Evolutionary conservation across 1,284 basidiomycete genomes (phyloP), one percentile per base, ranked within the genome.

Genomic region (Takashimella koratensis): DNA sequence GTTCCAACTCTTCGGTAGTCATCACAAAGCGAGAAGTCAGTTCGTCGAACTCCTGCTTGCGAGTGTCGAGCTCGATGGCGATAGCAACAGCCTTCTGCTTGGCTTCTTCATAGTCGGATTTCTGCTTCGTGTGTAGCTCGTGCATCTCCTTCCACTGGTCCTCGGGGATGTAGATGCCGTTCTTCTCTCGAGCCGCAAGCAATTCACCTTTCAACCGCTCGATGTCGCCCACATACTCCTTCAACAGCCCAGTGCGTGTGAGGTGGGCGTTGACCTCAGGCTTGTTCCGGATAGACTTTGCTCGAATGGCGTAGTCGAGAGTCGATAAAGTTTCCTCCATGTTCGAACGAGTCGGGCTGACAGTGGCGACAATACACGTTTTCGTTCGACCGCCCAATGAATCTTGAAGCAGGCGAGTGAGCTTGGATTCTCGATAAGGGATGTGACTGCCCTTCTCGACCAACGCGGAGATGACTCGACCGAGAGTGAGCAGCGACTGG

Each of bases 321-420:
- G 96, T 99, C 1, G 94, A 97, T 20, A 97, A 83, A 0, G 96
- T 98, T 76, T 98, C 96, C 75, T 99, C 96, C 77, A 96, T 83
- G 71, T 96, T 98, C 23, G 85, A 88, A 20, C 88, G 84, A 3
- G 90, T 89, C 2, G 94, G 93, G 8, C 90, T 93, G 63, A 96
- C 83, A 1, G 95, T 98, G 0, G 96, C 96, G 59, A 99, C 89
- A 70, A 99, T 95, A 69, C 92, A 97, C 0, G 96, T 99, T 78
- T 98, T 98, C 6, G 96, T 98, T 22, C 86, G 83, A 0, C 96
- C 96, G n/a, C 96, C 96, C 4, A 99, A 82, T 16, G 96, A 99
- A 75, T 99, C 96, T 86, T 98, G 95, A 5, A 99, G 81, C 2
- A 99, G 82, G 39, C 96, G 89, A 3, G 96, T 98, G 52, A 99